Percentiles rank a stretch among this genome's conserved stretches.
phyloP scores from a whole-genome alignment of 345 rosid genomes.

The Fremontodendron californicum region DNA sequence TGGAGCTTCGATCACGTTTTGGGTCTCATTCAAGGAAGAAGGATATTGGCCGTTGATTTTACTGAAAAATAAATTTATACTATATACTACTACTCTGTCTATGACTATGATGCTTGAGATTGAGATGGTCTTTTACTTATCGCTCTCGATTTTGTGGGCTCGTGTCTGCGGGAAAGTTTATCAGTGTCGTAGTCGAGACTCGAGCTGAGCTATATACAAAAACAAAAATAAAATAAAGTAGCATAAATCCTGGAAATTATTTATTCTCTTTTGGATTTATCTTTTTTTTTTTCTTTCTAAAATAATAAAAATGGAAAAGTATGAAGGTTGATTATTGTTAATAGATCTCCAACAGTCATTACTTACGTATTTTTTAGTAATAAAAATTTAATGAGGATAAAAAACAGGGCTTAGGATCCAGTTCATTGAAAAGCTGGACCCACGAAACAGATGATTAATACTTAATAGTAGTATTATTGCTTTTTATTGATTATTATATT shows the following conservation, averaged over 20 bases:
- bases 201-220: not conserved
- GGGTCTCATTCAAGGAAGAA: conserved; percentile 4
- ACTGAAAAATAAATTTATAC: not conserved
- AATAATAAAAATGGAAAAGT: too few species aligned
- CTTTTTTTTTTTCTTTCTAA: not conserved
- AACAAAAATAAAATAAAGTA: not conserved
- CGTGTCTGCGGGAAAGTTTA: not conserved
- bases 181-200: not conserved
- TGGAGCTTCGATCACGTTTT: conserved; percentile 36
- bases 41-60: not conserved
- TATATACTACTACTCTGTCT: too few species aligned
- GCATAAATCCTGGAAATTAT: not conserved
- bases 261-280: not conserved
- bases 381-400: too few species aligned
- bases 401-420: too few species aligned
- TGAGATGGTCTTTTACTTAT: not conserved
- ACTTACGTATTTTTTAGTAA: too few species aligned
- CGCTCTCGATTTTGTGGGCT: not conserved
- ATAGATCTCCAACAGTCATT: too few species aligned
- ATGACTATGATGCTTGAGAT: not conserved
- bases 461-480: too few species aligned
- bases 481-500: too few species aligned
- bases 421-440: too few species aligned
- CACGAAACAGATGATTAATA: too few species aligned
- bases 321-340: too few species aligned